These are phyloP conservation scores for Calocybe indica DNA, from an alignment of 768 basidiomycete genomes.

Conservation along the genomic window DNA sequence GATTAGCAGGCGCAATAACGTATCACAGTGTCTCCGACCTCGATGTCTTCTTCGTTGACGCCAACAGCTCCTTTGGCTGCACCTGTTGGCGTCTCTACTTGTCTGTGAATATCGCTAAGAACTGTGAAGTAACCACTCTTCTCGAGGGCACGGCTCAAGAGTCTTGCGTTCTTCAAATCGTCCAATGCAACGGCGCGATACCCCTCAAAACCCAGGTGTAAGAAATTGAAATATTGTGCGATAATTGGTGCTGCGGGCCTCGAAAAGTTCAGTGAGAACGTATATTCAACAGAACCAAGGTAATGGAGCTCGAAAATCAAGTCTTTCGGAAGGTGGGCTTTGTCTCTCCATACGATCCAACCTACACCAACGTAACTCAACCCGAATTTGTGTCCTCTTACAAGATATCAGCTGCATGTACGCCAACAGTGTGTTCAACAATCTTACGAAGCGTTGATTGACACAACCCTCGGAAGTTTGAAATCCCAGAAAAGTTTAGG, in stretches of 20 bases:
- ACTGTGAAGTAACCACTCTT: conserved; percentile 46
- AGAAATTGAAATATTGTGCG: conserved; percentile 58
- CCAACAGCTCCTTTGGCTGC: conserved; percentile 27
- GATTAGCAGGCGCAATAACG: conserved; percentile 10
- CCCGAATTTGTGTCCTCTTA: conserved; percentile 62
- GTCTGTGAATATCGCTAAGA: conserved; percentile 49
- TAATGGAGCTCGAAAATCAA: conserved; percentile 68
- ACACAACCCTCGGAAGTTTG: conserved; percentile 53
- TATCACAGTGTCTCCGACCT: conserved; percentile 31
- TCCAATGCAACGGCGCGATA: conserved; percentile 42
- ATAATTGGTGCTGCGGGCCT: conserved; percentile 60
- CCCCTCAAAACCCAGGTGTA: conserved; percentile 55
- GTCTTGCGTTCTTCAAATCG: conserved; percentile 56
- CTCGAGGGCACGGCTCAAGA: conserved; percentile 59
- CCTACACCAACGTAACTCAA: conserved; percentile 55
- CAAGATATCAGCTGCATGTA: conserved; percentile 23
- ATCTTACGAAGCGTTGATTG: conserved; percentile 50
- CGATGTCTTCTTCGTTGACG: conserved; percentile 47
- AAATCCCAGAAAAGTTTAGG: conserved; percentile 62
- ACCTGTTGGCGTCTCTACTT: conserved; percentile 19
- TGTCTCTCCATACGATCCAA: conserved; percentile 65
- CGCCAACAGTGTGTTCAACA: neutral
- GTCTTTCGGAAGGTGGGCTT: conserved; percentile 58
- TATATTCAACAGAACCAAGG: conserved; percentile 63
- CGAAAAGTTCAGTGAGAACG: conserved; percentile 62